Evolutionary conservation across 2,329 filamentous ascomycete species (phyloP), one percentile per base, ranked within the genome.

Genomic region (Tricladium varicosporioides): DNA sequence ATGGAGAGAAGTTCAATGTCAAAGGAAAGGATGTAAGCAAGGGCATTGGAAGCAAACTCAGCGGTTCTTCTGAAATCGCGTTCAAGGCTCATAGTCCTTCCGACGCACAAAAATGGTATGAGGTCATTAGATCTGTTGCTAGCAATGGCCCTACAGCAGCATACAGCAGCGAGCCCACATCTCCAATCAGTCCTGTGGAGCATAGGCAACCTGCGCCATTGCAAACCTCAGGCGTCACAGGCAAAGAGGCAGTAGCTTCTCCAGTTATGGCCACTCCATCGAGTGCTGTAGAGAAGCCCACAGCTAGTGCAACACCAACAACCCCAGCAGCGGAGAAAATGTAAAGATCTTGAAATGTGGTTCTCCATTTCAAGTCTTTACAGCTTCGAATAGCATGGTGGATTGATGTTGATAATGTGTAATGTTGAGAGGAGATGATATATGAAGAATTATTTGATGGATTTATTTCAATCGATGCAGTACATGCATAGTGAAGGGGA

Each of bases 21-120:
- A 96, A 96, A 78, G 94, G 94, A 73, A 97, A 97, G 74, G 92
- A 99, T 71, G 84, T 87, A 56, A 88, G 87, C 68, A 89, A 89
- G 70, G 89, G 88, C 62, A 76, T 97, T 62, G 86, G 87, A 68
- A 88, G 87, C 76, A 93, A 91, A 70, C 83, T 97, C 63, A 84
- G 88, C 48, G 90, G 92, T 63, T 84, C 76, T 22, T 86, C 91
- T 43, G 93, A 97, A 74, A 80, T 95, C 40, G 77, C 81, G 31
- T 97, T 97, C 84, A 95, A 95, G 76, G 92, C 92, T 0, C 88
- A 92, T 73, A 91, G 89, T 1, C 73, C 90, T 2, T 79, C 82
- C 27, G 91, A 96, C 62, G 92, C 93, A 0, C 79, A 88, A 73
- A 89, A 91, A 72, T 97, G 93, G 93, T 92, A 86, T 74, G 82